These are phyloP conservation scores for Phytophthora rubi DNA, from an alignment of 352 stramenopile genomes.

Conservation along the genomic window DNA sequence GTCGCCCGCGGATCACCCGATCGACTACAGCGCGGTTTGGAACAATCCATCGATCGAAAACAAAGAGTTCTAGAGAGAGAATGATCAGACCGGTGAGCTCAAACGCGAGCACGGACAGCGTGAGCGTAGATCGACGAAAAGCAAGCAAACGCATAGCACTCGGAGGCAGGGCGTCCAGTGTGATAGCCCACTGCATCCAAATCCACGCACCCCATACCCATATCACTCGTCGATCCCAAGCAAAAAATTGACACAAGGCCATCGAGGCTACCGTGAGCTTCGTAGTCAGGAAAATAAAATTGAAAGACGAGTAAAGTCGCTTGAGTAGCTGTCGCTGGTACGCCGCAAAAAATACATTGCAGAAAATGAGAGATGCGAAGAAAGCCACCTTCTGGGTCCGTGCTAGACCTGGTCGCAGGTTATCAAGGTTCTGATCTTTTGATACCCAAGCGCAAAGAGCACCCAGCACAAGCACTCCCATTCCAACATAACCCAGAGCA, in stretches of 20 bases:
- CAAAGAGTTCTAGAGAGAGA: slow-evolving; percentile 39
- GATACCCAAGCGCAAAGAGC: slow-evolving; percentile 19
- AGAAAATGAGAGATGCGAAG: slow-evolving; percentile 25
- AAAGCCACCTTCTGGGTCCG: slow-evolving; percentile 19
- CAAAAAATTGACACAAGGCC: slow-evolving; percentile 29
- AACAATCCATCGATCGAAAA: slow-evolving; percentile 19
- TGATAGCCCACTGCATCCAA: slow-evolving; percentile 45
- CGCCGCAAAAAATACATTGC: slow-evolving; percentile 21
- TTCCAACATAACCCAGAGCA: slow-evolving; percentile 16
- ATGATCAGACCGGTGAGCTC: slow-evolving; percentile 27
- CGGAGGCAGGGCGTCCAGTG: slow-evolving; percentile 40
- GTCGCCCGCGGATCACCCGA: slow-evolving; percentile 11
- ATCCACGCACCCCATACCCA: slow-evolving; percentile 32
- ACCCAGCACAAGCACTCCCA: slow-evolving; percentile 13
- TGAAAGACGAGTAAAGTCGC: slow-evolving; percentile 38
- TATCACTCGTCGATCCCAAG: slow-evolving; percentile 24
- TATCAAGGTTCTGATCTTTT: slow-evolving; percentile 24
- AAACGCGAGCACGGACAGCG: slow-evolving; percentile 18
- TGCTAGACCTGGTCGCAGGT: slow-evolving; percentile 9
- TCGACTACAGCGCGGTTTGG: slow-evolving; percentile 6
- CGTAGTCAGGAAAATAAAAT: slow-evolving; percentile 37
- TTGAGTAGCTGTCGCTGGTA: slow-evolving; percentile 32
- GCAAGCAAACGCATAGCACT: slow-evolving; percentile 19
- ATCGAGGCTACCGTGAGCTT: slow-evolving; percentile 31
- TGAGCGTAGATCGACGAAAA: slow-evolving; percentile 30